These are phyloP conservation scores for Fusarium annulatum DNA, from an alignment of 2,329 filamentous ascomycete species.

Conservation along the genomic window DNA sequence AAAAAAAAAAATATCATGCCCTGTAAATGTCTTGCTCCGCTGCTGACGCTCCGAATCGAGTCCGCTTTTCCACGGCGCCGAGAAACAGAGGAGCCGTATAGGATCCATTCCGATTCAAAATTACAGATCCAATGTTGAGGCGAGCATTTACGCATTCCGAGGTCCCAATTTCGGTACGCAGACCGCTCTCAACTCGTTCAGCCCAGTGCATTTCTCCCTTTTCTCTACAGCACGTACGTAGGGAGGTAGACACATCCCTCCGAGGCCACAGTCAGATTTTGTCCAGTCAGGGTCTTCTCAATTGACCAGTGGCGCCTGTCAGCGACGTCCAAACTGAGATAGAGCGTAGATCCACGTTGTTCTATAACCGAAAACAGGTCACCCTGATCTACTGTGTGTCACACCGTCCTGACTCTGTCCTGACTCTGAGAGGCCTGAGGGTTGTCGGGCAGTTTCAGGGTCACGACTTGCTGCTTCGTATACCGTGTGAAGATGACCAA, in stretches of 20 bases:
- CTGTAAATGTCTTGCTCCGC: conserved; percentile 29
- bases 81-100: conserved; percentile 24
- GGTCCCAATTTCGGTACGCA: conserved; percentile 40
- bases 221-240: conserved; percentile 9
- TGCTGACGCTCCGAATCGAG: conserved; percentile 24
- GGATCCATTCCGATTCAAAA: conserved; percentile 33
- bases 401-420: conserved; percentile 30
- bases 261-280: not conserved
- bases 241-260: not conserved
- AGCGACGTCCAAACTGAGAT: conserved; percentile 25
- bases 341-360: conserved; percentile 38
- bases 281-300: conserved; percentile 29
- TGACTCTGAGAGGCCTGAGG: not conserved
- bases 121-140: conserved; percentile 14
- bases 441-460: conserved; percentile 3
- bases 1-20: not conserved
- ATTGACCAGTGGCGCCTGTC: conserved; percentile 39
- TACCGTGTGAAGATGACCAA: not conserved
- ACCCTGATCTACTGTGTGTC: conserved; percentile 31
- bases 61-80: conserved; percentile 29
- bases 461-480: conserved; percentile 12
- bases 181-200: not conserved
- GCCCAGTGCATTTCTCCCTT: not conserved
- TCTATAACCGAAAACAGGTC: conserved; percentile 18
- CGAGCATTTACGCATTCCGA: conserved; percentile 24